A percentile compares a stretch with the other conserved stretches of the same genome.
phyloP scores from a whole-genome alignment of 805 yeast species.

The Saturnispora sekii region DNA sequence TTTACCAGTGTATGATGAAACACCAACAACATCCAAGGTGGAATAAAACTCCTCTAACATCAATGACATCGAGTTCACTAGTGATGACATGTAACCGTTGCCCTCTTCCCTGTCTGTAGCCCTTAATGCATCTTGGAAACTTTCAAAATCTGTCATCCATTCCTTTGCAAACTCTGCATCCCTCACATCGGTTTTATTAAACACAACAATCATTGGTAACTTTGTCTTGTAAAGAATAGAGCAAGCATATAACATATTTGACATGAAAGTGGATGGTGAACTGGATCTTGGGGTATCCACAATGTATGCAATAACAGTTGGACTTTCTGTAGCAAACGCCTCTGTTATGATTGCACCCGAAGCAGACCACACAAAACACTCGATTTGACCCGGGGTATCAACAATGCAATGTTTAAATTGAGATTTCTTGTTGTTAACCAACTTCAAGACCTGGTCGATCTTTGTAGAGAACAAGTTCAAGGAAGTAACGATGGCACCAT shows the following conservation, averaged over 20 bases:
- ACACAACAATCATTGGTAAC: constrained; percentile 92
- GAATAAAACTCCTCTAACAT: constrained; percentile 95
- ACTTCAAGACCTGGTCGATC: constrained; percentile 84
- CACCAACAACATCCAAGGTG: constrained; percentile 85
- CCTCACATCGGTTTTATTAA: constrained; percentile 87
- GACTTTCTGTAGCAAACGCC: constrained; percentile 90
- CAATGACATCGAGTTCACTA: constrained; percentile 89
- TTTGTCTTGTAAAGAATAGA: constrained; percentile 93
- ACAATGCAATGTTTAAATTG: constrained; percentile 62
- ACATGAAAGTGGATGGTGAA: constrained; percentile 93
- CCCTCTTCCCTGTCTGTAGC: constrained; percentile 47
- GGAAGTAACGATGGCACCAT: constrained; percentile 96
- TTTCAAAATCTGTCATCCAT: constrained; percentile 97
- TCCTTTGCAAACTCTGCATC: constrained; percentile 82
- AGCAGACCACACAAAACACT: constrained; percentile 97
- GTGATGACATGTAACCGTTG: constrained; percentile 88
- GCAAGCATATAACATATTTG: constrained; percentile 97
- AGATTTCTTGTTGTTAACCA: constrained; percentile 65
- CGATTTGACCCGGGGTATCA: constrained; percentile 99
- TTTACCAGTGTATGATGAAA: constrained; percentile 84
- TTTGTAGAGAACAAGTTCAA: constrained; percentile 87
- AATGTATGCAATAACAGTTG: constrained; percentile 91
- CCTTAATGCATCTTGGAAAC: constrained; percentile 71
- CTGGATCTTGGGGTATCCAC: constrained; percentile 94
- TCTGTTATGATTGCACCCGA: constrained; percentile 95